Percentiles rank a stretch among this genome's conserved stretches.
Conservation (phyloP, 768 basidiomycete species). For the Mycena crocata region DNA sequence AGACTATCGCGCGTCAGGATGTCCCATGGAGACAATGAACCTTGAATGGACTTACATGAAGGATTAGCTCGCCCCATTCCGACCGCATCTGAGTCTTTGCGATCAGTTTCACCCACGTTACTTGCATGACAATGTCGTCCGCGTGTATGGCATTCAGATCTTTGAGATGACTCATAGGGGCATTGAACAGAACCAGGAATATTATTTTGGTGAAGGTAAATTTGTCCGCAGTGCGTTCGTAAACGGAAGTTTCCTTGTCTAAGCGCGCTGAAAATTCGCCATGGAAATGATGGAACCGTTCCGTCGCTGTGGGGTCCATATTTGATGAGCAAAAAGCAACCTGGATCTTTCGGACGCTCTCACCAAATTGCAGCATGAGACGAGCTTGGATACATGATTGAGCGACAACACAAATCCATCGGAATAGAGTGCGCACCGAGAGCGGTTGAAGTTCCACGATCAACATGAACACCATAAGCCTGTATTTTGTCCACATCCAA, state of each 20-base stretch:
- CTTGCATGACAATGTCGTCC: background rate
- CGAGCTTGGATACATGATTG: background rate
- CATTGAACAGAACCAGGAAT: background rate
- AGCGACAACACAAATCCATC: background rate
- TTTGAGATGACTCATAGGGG: background rate
- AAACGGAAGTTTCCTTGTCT: slow-evolving; percentile 1
- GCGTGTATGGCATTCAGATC: background rate
- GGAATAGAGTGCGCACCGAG: background rate
- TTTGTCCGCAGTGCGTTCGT: background rate
- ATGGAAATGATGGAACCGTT: slow-evolving; percentile 6
- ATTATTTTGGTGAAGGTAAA: background rate
- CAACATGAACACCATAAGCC: background rate
- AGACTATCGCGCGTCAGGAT: background rate
- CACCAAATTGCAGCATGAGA: slow-evolving; percentile 9
- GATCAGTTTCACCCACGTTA: background rate
- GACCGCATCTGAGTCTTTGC: background rate
- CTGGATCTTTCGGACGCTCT: background rate
- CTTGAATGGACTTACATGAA: slow-evolving; percentile 1
- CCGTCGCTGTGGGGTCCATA: background rate
- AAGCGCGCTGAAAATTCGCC: slow-evolving; percentile 6
- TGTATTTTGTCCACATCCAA: background rate
- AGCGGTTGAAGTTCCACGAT: background rate
- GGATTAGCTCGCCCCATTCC: background rate
- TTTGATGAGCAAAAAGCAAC: background rate
- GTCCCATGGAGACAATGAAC: background rate